Conservation (phyloP, 176 grass and related monocot species). For the Juncus inflexus region DNA sequence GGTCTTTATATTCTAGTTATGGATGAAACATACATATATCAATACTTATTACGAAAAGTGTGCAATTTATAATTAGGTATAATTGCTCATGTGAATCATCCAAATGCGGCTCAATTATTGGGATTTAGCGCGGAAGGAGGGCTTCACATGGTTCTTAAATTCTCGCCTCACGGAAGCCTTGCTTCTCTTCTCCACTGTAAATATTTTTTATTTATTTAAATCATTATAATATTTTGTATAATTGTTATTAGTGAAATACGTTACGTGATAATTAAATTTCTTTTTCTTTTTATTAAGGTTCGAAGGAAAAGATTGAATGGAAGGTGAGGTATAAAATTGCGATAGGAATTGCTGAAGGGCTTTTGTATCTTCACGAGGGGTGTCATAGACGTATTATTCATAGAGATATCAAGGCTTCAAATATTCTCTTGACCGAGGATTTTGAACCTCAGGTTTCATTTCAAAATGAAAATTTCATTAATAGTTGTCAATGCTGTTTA, state of each 20-base stretch:
- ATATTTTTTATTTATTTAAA: constrained; percentile 14
- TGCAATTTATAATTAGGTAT: constrained; percentile 62
- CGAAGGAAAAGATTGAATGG: constrained; percentile 63
- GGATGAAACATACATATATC: no score
- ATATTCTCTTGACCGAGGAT: constrained; percentile 94
- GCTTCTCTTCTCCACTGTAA: constrained; percentile 92
- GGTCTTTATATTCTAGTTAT: no score
- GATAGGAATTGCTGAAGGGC: constrained; percentile 79
- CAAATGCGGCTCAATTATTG: constrained; percentile 91
- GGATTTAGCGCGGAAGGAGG: constrained; percentile 89
- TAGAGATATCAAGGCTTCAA: constrained; percentile 98
- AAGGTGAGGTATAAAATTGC: constrained; percentile 78
- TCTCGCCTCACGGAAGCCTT: constrained; percentile 91
- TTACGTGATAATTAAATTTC: neutral
- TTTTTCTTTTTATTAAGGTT: constrained; percentile 55
- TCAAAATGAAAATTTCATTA: constrained; percentile 10
- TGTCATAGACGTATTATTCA: constrained; percentile 97
- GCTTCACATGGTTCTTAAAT: constrained; percentile 83
- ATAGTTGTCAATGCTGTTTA: neutral
- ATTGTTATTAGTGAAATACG: neutral
- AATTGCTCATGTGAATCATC: constrained; percentile 97
- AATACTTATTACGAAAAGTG: no score
- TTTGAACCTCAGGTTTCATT: constrained; percentile 78
- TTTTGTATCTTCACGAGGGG: constrained; percentile 85
- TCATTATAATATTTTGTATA: neutral